Evolutionary conservation across 768 basidiomycete genomes (phyloP).

Genomic region (Tubosaeta sp.): DNA sequence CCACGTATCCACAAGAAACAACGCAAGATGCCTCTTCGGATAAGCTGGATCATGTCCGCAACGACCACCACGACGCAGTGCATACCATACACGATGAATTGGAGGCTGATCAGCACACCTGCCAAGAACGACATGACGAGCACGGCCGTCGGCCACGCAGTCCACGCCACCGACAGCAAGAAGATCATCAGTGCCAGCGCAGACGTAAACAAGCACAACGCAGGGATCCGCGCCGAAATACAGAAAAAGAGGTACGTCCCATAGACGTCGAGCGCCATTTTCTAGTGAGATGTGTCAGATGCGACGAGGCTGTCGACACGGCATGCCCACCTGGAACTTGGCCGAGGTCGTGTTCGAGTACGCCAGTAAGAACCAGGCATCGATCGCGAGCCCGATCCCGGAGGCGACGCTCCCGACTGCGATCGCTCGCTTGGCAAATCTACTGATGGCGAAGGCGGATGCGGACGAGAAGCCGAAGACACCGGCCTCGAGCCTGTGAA

Average conservation of each 20-base stretch:
- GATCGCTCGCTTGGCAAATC: slow-evolving; percentile 46
- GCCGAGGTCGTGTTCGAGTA: slow-evolving; percentile 51
- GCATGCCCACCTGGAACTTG: slow-evolving; percentile 49
- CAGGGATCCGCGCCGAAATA: slow-evolving; percentile 60
- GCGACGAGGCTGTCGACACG: no score
- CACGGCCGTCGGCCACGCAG: slow-evolving; percentile 60
- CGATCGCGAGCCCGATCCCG: slow-evolving; percentile 59
- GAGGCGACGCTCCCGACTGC: slow-evolving; percentile 56
- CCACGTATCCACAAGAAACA: slow-evolving; percentile 13
- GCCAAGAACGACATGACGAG: slow-evolving; percentile 53
- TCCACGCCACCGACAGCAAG: slow-evolving; percentile 56
- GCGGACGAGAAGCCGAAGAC: slow-evolving; percentile 60
- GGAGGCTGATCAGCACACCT: slow-evolving; percentile 56
- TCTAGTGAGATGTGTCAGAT: slow-evolving; percentile 5
- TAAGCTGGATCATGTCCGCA: background rate
- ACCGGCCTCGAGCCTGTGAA: slow-evolving; percentile 42
- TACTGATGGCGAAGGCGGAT: slow-evolving; percentile 46
- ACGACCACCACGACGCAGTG: slow-evolving; percentile 22
- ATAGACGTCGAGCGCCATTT: slow-evolving; percentile 49
- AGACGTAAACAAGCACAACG: slow-evolving; percentile 55
- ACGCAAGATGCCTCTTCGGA: slow-evolving; percentile 11
- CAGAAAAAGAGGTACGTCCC: slow-evolving; percentile 65
- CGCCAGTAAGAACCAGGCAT: slow-evolving; percentile 61
- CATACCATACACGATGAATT: slow-evolving; percentile 60
- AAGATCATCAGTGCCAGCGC: slow-evolving; percentile 57